Evolutionary conservation across 2,329 filamentous ascomycete species (phyloP), one percentile per base, ranked within the genome.

Genomic region (Hypocreales sp.): DNA sequence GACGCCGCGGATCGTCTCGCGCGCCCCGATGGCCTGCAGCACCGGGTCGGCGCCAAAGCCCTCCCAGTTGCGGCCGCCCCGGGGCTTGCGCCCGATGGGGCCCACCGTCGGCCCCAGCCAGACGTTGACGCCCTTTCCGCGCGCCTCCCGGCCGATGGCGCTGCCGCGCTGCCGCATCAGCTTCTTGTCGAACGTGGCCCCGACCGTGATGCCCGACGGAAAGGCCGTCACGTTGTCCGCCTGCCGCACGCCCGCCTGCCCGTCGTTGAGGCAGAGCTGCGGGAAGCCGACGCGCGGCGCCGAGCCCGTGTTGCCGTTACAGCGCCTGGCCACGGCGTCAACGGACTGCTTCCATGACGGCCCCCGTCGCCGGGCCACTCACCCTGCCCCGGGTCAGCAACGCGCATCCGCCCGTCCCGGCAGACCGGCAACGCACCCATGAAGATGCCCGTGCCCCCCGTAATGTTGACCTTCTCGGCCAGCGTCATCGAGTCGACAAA

Each of bases 381-480:
- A n/a, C n/a, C n/a, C n/a, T n/a, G n/a, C n/a, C n/a, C n/a, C n/a
- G n/a, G n/a, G n/a, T n/a, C n/a, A n/a, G n/a, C n/a, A n/a, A n/a
- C n/a, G n/a, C n/a, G n/a, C n/a, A n/a, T n/a, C n/a, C n/a, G n/a
- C n/a, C n/a, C n/a, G n/a, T n/a, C n/a, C n/a, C n/a, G n/a, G n/a
- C n/a, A n/a, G n/a, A n/a, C n/a, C n/a, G n/a, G n/a, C n/a, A 11
- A 39, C 42, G 37, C 44, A 58, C 67, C 78, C 79, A 83, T 84
- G 36, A 62, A 76, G 22, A 75, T 63, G 2, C 79, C 79, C 2
- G 67, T 75, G 4, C 79, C 79, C 2, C 68, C 67, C 0, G 78
- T 83, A 27, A 84, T 62, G 43, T 84, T 86, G 4, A 77, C 74
- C 54, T 86, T 87, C 47, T 86, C 80, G 2, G 78, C 79, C 30